These are phyloP conservation scores for Ceriops decandra DNA, from an alignment of 345 rosid genomes.

Conservation along the genomic window DNA sequence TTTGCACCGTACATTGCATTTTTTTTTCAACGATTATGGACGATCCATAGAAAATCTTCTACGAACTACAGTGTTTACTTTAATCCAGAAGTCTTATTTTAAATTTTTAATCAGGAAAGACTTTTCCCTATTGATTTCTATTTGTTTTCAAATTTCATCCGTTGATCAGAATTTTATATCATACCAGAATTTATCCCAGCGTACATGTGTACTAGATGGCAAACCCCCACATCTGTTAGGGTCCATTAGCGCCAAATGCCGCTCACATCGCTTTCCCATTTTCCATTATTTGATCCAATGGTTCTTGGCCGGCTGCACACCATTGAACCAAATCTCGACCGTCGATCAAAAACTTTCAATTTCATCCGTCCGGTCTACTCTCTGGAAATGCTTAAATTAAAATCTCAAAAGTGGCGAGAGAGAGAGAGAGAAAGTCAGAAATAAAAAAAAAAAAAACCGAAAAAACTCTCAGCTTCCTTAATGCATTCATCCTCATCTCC, in stretches of 20 bases:
- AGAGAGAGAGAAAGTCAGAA: constrained; percentile 9
- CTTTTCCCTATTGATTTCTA: too few species aligned
- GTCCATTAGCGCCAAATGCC: constrained; percentile 51
- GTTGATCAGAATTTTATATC: not conserved
- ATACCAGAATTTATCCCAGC: not conserved
- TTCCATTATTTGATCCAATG: constrained; percentile 27
- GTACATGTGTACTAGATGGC: constrained; percentile 18
- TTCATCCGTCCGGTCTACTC: constrained; percentile 26
- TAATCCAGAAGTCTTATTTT: too few species aligned
- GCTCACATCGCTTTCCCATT: constrained; percentile 8
- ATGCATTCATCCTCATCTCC: too few species aligned
- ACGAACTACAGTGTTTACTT: too few species aligned
- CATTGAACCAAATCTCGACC: constrained; percentile 23
- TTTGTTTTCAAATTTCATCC: too few species aligned
- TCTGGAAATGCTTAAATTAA: constrained; percentile 12
- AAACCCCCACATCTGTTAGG: constrained; percentile 5
- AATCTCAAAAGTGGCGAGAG: constrained; percentile 37
- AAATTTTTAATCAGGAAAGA: too few species aligned
- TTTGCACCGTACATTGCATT: too few species aligned
- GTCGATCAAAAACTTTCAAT: constrained; percentile 28
- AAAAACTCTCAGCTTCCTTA: not conserved
- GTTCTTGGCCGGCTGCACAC: not conserved
- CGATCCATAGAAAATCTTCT: too few species aligned
- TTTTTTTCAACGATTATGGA: too few species aligned
- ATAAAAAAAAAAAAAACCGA: not conserved